These are phyloP conservation scores for Paraphoma chrysanthemicola DNA, from an alignment of 2,329 filamentous ascomycete species.

Conservation along the genomic window DNA sequence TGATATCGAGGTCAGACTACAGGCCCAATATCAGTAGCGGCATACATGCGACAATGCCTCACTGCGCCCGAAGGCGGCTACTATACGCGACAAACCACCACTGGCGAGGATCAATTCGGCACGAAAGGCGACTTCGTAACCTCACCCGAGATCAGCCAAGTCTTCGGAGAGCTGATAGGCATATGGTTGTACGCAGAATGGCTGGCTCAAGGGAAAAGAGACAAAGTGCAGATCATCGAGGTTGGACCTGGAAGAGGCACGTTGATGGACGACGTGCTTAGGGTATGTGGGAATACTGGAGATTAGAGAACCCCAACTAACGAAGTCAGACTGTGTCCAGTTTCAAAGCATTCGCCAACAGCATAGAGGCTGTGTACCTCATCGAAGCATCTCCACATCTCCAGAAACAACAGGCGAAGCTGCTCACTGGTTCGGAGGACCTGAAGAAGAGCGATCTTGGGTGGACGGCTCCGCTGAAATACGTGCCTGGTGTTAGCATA, in stretches of 20 bases:
- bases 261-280: constrained; percentile 93
- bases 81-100: constrained; percentile 76
- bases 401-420: constrained; percentile 76
- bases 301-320: constrained; percentile 10
- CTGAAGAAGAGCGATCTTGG: constrained; percentile 77
- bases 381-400: constrained; percentile 90
- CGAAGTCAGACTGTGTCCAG: constrained; percentile 74
- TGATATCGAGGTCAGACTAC: constrained; percentile 66
- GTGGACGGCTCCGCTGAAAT: constrained; percentile 76
- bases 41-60: constrained; percentile 98
- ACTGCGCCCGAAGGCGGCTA: constrained; percentile 91
- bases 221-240: constrained; percentile 87
- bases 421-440: constrained; percentile 77
- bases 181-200: constrained; percentile 97
- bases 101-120: constrained; percentile 87
- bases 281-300: constrained; percentile 66
- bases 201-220: constrained; percentile 82
- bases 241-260: constrained; percentile 93
- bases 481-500: constrained; percentile 72
- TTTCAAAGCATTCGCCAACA: constrained; percentile 78
- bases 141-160: constrained; percentile 94
- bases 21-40: constrained; percentile 87
- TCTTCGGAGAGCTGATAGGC: constrained; percentile 93
- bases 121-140: constrained; percentile 93
- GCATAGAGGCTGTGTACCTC: constrained; percentile 87